These are phyloP conservation scores for Cercospora beticola DNA, from an alignment of 2,329 filamentous ascomycete species.

Conservation along the genomic window DNA sequence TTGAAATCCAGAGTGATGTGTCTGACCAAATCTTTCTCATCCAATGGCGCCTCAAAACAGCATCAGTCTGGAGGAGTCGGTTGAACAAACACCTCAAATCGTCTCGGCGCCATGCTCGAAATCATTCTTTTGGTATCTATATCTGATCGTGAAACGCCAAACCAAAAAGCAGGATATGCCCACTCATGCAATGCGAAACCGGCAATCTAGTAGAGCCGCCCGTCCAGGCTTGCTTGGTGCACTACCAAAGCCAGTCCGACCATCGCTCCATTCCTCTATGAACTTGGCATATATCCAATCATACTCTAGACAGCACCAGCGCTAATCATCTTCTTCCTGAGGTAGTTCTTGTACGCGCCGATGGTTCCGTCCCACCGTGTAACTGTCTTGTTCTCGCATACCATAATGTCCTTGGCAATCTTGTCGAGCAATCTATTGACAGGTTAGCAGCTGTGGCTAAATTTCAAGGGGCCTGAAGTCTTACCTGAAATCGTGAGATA, in stretches of 20 bases:
- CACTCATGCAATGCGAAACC: slow-evolving; percentile 8
- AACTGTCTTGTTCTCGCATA: slow-evolving; percentile 97
- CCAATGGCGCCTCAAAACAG: neutral
- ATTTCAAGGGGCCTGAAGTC: slow-evolving; percentile 41
- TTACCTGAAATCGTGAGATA: slow-evolving; percentile 98
- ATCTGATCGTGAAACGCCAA: slow-evolving; percentile 8
- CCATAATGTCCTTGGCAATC: slow-evolving; percentile 99
- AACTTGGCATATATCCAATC: neutral
- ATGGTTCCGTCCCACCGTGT: slow-evolving; percentile 85
- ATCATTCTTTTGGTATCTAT: slow-evolving; percentile 16
- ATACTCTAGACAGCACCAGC: slow-evolving; percentile 66
- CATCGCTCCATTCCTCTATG: slow-evolving; percentile 5
- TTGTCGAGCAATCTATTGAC: slow-evolving; percentile 85
- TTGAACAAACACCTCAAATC: neutral
- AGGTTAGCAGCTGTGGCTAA: slow-evolving; percentile 37
- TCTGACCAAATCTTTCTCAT: neutral
- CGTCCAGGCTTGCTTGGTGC: slow-evolving; percentile 7
- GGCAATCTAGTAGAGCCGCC: slow-evolving; percentile 2
- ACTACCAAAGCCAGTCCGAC: slow-evolving; percentile 8
- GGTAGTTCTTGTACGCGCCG: slow-evolving; percentile 94
- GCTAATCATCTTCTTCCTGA: slow-evolving; percentile 98
- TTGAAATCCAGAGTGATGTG: neutral
- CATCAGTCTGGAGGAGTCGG: neutral
- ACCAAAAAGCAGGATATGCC: slow-evolving; percentile 12
- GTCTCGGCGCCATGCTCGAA: neutral